A percentile compares a stretch with the other conserved stretches of the same genome.
Conservation (phyloP, 2,329 filamentous ascomycete species). For the Fusarium chaquense region DNA sequence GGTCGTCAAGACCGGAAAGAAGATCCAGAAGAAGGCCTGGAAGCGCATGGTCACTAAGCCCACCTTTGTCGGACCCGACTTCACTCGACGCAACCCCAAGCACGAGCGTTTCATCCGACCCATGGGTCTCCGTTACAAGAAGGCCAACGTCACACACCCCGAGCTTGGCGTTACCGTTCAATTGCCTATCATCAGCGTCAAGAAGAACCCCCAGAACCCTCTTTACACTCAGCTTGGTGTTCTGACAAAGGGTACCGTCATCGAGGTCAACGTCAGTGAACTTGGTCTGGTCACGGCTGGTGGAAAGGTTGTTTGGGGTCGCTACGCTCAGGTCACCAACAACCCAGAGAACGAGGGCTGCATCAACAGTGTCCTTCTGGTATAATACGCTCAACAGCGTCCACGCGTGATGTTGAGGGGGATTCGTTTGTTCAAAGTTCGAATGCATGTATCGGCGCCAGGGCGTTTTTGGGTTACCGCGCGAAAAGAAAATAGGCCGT, state of each 20-base stretch:
- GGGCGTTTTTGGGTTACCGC: constrained; percentile 45
- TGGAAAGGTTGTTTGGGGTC: constrained; percentile 94
- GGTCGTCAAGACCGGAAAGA: constrained; percentile 95
- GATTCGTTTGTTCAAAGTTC: constrained; percentile 39
- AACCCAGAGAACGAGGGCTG: constrained; percentile 61
- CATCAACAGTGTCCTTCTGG: constrained; percentile 46
- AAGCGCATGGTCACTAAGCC: constrained; percentile 74
- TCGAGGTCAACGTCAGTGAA: constrained; percentile 95
- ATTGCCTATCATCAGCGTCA: constrained; percentile 78
- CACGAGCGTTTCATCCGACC: constrained; percentile 69
- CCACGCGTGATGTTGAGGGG: constrained; percentile 20
- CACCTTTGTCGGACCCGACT: constrained; percentile 87
- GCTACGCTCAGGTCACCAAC: constrained; percentile 71
- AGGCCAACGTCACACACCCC: constrained; percentile 73
- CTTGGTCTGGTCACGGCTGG: constrained; percentile 89
- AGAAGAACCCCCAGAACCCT: constrained; percentile 81
- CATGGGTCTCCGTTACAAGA: constrained; percentile 65
- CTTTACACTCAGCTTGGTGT: constrained; percentile 95
- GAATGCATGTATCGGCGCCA: constrained; percentile 48
- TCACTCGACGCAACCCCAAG: constrained; percentile 89
- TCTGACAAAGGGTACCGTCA: constrained; percentile 80
- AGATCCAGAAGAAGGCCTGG: constrained; percentile 86
- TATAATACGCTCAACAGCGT: constrained; percentile 32
- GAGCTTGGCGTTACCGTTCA: constrained; percentile 90
- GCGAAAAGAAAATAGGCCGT: constrained; percentile 36